These are phyloP conservation scores for Penicillium steckii DNA, from an alignment of 495 filamentous ascomycete genomes.

Conservation along the genomic window DNA sequence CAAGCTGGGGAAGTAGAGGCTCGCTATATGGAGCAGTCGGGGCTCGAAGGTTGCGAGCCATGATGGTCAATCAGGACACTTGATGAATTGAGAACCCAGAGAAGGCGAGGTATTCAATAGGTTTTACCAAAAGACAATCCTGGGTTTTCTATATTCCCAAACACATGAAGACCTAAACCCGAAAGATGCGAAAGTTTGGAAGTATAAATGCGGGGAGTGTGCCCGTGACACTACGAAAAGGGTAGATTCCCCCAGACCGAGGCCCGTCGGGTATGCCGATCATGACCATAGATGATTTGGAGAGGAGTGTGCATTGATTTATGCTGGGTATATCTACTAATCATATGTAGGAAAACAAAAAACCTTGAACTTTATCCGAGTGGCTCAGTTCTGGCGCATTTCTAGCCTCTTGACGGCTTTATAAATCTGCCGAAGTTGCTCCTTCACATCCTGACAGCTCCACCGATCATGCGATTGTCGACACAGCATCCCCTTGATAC, in stretches of 20 bases:
- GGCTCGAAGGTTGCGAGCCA: slow-evolving; percentile 22
- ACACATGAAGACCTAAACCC: background rate
- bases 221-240: slow-evolving; percentile 13
- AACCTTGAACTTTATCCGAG: background rate
- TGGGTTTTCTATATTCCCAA: background rate
- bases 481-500: slow-evolving; percentile 48
- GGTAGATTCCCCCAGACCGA: slow-evolving; percentile 11
- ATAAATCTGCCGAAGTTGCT: slow-evolving; percentile 23
- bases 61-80: background rate
- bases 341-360: background rate
- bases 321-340: slow-evolving; percentile 11
- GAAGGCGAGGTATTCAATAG: background rate
- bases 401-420: slow-evolving; percentile 19
- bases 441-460: slow-evolving; percentile 34
- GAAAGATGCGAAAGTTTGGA: background rate
- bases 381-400: background rate
- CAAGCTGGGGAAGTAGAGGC: slow-evolving; percentile 39
- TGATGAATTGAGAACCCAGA: background rate
- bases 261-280: slow-evolving; percentile 14
- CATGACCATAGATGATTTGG: background rate
- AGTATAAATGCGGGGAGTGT: slow-evolving; percentile 13
- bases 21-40: slow-evolving; percentile 43
- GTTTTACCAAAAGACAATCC: background rate
- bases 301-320: slow-evolving; percentile 10
- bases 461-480: slow-evolving; percentile 40